A percentile compares a stretch with the other conserved stretches of the same genome.
Evolutionary conservation across 2,329 filamentous ascomycete species (phyloP).

Genomic region (Ambrosiella cleistominuta): DNA sequence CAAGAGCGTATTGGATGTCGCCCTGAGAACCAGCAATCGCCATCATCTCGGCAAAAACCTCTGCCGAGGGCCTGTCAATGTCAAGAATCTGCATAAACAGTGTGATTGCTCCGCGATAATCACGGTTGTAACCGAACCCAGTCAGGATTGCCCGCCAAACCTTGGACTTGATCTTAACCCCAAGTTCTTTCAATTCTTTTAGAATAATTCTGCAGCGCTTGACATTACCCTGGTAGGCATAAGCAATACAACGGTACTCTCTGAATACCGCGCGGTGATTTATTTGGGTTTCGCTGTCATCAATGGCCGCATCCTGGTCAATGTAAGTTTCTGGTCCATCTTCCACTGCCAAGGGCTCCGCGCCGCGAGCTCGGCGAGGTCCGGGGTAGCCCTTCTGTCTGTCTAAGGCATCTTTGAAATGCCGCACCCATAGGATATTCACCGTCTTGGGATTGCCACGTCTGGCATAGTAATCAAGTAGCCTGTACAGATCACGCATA

Average conservation of each 20-base stretch:
- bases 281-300: background rate
- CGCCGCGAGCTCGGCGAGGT: background rate
- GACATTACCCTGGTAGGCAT: conserved; percentile 6
- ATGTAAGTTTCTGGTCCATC: background rate
- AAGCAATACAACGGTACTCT: conserved; percentile 8
- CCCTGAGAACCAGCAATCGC: conserved; percentile 51
- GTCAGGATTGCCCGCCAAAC: conserved; percentile 67
- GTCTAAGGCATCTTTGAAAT: background rate
- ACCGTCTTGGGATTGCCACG: conserved; percentile 9
- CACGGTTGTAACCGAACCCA: conserved; percentile 46
- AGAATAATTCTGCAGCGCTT: conserved; percentile 9
- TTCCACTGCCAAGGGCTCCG: background rate
- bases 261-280: background rate
- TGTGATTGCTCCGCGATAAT: conserved; percentile 47
- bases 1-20: conserved; percentile 51
- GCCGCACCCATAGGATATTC: conserved; percentile 7
- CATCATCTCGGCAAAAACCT: conserved; percentile 59
- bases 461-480: conserved; percentile 8
- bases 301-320: background rate
- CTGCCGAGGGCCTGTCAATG: conserved; percentile 35
- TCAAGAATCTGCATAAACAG: conserved; percentile 43
- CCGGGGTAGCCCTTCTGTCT: background rate
- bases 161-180: conserved; percentile 31
- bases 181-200: conserved; percentile 5
- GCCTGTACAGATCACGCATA: background rate